Evolutionary conservation across 305 asterid species (phyloP).

Genomic region (Fraxinus floribunda): DNA sequence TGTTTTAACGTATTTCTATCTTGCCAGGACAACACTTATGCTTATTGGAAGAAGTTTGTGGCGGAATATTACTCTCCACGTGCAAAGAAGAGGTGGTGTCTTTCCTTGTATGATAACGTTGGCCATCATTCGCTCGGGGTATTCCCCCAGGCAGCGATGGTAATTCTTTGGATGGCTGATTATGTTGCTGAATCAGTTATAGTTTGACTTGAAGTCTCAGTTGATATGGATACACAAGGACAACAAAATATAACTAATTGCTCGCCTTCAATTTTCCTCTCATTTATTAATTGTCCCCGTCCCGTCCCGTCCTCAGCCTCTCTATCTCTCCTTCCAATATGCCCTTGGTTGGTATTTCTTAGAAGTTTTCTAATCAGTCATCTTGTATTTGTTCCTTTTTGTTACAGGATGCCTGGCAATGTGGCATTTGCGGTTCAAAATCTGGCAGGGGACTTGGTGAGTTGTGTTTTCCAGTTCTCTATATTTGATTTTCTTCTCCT

Average conservation of each 20-base stretch:
- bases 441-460: constrained; percentile 97
- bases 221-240: not conserved
- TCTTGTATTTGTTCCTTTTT: constrained; percentile 23
- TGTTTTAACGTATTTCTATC: constrained; percentile 17
- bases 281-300: not conserved
- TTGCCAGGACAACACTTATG: constrained; percentile 72
- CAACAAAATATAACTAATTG: not conserved
- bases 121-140: constrained; percentile 90
- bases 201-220: constrained; percentile 8
- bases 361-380: constrained; percentile 6
- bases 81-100: constrained; percentile 95
- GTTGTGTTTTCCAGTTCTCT: constrained; percentile 24
- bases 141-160: constrained; percentile 92
- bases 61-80: constrained; percentile 89
- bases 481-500: constrained; percentile 5
- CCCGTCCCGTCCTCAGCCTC: not conserved
- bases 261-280: not conserved
- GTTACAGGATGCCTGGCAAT: constrained; percentile 84
- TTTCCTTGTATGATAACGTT: constrained; percentile 78
- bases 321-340: constrained; percentile 5
- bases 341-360: not conserved
- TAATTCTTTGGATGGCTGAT: constrained; percentile 32
- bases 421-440: constrained; percentile 86
- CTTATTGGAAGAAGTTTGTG: constrained; percentile 93
- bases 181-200: constrained; percentile 7